Percentiles rank a stretch among this genome's conserved stretches.
These are phyloP conservation scores for Phylloporus arenicola DNA, from an alignment of 768 basidiomycete species.

Conservation along the genomic window DNA sequence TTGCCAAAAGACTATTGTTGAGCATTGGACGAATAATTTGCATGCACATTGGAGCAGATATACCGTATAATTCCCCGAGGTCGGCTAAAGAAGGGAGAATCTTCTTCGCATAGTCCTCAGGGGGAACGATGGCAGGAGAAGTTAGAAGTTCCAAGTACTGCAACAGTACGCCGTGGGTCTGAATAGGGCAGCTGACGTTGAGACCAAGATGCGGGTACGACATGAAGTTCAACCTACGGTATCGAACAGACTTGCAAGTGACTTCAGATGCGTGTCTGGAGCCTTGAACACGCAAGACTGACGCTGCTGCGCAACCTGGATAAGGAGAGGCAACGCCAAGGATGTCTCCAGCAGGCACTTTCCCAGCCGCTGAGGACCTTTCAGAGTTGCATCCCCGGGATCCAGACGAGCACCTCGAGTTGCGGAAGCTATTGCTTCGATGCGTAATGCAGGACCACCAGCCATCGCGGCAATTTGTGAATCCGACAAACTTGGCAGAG, in stretches of 20 bases:
- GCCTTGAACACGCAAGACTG: constrained; percentile 77
- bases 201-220: constrained; percentile 14
- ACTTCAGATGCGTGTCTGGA: constrained; percentile 75
- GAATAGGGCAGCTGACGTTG: constrained; percentile 20
- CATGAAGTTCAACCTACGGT: constrained; percentile 50
- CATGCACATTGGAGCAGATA: constrained; percentile 87
- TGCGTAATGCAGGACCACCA: constrained; percentile 80
- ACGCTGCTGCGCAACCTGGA: constrained; percentile 89
- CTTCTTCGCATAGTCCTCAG: constrained; percentile 68
- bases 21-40: constrained; percentile 85
- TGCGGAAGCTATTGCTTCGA: constrained; percentile 79
- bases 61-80: constrained; percentile 69
- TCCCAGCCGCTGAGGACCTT: constrained; percentile 64
- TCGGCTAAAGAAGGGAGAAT: constrained; percentile 72
- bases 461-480: constrained; percentile 87
- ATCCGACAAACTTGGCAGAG: constrained; percentile 83
- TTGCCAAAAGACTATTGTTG: constrained; percentile 55
- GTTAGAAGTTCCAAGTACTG: constrained; percentile 90
- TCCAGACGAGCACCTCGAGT: constrained; percentile 73
- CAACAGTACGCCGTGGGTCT: constrained; percentile 89
- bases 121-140: constrained; percentile 58
- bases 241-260: constrained; percentile 83
- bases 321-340: constrained; percentile 81
- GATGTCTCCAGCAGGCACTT: constrained; percentile 60
- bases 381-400: constrained; percentile 55